Evolutionary conservation across 1,284 basidiomycete genomes (phyloP), one percentile per base, ranked within the genome.

Genomic region (Rhodotorula sp.): DNA sequence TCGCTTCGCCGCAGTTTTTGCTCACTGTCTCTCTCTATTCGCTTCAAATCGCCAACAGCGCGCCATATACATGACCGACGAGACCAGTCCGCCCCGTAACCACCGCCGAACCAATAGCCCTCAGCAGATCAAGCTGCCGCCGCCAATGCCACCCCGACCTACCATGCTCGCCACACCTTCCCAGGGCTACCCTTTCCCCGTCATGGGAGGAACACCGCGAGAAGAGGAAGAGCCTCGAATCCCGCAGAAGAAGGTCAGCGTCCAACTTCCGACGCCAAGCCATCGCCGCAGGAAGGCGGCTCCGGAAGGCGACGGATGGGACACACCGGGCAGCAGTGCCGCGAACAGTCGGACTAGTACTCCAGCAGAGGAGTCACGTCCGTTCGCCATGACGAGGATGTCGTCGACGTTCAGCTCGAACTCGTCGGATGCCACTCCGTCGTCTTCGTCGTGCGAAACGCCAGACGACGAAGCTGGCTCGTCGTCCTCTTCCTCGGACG

Each of bases 101-200:
- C 58, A 28, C 61, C 49, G 18, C 52, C 55, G 18, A 31, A 18
- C 19, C 49, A 47, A 19, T 3, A 26, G n/a, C 15, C 68, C 61
- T 1, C 18, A 45, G 3, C 18, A 38, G 38, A 31, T n/a, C 23
- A 23, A 34, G 8, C 19, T 14, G 3, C 52, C 43, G 16, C 62
- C 43, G 8, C n/a, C 26, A 18, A 55, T 50, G 1, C 65, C 59
- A 3, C 57, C 66, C 3, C 52, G 57, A 26, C 70, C 70, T 14
- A 31, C 56, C 28, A 54, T 58, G 21, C 63, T 71, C 18, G 66
- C 66, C 3, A 65, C 60, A 12, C 70, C 70, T 2, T 55, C 50
- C 4, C 52, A 61, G 38, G 70, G 70, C 28, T 71, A 71, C 60
- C 70, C 70, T 1, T 71, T 71, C 64, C 70, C 70, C 2, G 38